Evolutionary conservation across 2,329 filamentous ascomycete species (phyloP).

Genomic region (Nothomitra cinnamomea): DNA sequence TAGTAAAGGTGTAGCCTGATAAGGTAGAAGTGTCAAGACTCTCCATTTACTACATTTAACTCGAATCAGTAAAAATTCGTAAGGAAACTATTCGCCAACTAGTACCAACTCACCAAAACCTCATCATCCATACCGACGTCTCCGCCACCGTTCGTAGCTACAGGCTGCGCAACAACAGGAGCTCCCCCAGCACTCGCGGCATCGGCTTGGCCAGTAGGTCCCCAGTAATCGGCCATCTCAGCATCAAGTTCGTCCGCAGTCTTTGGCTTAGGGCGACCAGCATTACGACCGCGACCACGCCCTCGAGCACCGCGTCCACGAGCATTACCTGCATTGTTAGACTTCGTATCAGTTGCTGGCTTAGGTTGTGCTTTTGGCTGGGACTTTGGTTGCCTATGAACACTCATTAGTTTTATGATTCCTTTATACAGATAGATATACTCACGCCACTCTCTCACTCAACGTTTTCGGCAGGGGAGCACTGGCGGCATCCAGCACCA

Average conservation of each 20-base stretch:
- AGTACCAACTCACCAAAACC: slow-evolving; percentile 26
- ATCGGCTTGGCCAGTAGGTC: slow-evolving; percentile 25
- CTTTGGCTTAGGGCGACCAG: slow-evolving; percentile 55
- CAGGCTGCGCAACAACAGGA: slow-evolving; percentile 17
- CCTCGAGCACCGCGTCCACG: slow-evolving; percentile 22
- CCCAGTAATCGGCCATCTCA: slow-evolving; percentile 96
- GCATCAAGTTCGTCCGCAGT: slow-evolving; percentile 89
- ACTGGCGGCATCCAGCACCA: slow-evolving; percentile 64
- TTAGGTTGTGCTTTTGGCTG: slow-evolving; percentile 47
- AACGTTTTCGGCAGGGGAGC: slow-evolving; percentile 59
- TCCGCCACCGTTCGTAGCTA: slow-evolving; percentile 30
- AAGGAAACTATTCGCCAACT: too few relatives aligned
- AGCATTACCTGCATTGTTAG: slow-evolving; percentile 26
- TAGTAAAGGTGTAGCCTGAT: too few relatives aligned
- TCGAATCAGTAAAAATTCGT: neutral
- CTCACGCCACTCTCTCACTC: slow-evolving; percentile 68
- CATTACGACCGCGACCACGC: slow-evolving; percentile 35
- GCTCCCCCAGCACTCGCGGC: slow-evolving; percentile 25
- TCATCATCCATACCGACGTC: slow-evolving; percentile 43
- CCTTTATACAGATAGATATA: slow-evolving; percentile 12
- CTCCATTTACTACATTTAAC: neutral
- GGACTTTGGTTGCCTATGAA: slow-evolving; percentile 40
- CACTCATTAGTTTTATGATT: slow-evolving; percentile 12
- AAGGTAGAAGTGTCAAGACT: neutral
- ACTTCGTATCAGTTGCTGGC: slow-evolving; percentile 61